Conservation (phyloP, 1,284 basidiomycete species). For the Boletus calvinii region DNA sequence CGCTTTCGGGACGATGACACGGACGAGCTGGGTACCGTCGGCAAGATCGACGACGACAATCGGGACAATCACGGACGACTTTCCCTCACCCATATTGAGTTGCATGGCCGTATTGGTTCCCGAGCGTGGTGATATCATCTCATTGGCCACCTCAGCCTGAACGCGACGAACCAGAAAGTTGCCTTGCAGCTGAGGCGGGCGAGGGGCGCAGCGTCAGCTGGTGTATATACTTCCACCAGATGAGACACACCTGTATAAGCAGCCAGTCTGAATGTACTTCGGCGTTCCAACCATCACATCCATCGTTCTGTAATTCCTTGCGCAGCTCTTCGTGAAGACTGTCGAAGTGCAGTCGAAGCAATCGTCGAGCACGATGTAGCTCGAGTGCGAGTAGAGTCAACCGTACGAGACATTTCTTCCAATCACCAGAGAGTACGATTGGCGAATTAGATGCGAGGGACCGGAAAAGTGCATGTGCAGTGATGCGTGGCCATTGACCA, state of each 20-base stretch:
- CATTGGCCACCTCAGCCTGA: slow-evolving; percentile 41
- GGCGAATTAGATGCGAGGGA: slow-evolving; percentile 22
- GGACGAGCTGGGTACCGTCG: slow-evolving; percentile 38
- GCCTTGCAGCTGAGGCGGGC: slow-evolving; percentile 39
- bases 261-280: slow-evolving; percentile 42
- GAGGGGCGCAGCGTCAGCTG: not conserved
- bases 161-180: slow-evolving; percentile 42
- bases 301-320: slow-evolving; percentile 36
- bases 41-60: slow-evolving; percentile 42
- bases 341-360: slow-evolving; percentile 8
- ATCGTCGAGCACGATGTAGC: slow-evolving; percentile 34
- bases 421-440: slow-evolving; percentile 15
- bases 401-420: slow-evolving; percentile 29
- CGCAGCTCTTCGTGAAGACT: slow-evolving; percentile 30
- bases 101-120: slow-evolving; percentile 3
- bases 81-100: slow-evolving; percentile 37
- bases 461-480: slow-evolving; percentile 26
- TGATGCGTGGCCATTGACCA: slow-evolving; percentile 35
- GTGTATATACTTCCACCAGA: not conserved
- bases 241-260: slow-evolving; percentile 40
- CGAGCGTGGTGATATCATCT: slow-evolving; percentile 47
- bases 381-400: slow-evolving; percentile 20
- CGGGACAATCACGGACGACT: slow-evolving; percentile 51
- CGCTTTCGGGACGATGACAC: slow-evolving; percentile 36
- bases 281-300: slow-evolving; percentile 8